phyloP scores from a whole-genome alignment of 129 eudicot genomes.

The Flaveria robusta region DNA sequence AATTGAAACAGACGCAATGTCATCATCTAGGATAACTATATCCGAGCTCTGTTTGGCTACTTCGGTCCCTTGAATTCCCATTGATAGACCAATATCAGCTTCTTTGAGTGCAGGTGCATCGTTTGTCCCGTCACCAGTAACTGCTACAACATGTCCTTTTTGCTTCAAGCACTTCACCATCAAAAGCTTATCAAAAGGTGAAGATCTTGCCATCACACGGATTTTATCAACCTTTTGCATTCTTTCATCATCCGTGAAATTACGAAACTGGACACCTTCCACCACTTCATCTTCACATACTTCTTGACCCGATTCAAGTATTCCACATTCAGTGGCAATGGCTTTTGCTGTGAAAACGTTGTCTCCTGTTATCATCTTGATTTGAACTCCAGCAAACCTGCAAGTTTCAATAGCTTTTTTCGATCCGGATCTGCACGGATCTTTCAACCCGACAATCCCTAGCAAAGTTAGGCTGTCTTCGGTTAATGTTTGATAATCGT shows the following conservation, averaged over 20 bases:
- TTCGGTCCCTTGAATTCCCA: slow-evolving; percentile 95
- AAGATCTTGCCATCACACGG: slow-evolving; percentile 87
- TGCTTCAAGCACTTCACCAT: slow-evolving; percentile 82
- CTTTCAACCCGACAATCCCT: slow-evolving; percentile 80
- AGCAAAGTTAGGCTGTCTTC: slow-evolving; percentile 60
- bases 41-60: slow-evolving; percentile 91
- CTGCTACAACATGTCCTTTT: slow-evolving; percentile 86
- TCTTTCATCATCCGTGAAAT: slow-evolving; percentile 62
- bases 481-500: slow-evolving; percentile 26
- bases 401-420: slow-evolving; percentile 69
- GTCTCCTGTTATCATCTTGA: slow-evolving; percentile 93
- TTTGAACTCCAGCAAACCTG: slow-evolving; percentile 66
- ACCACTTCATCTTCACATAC: slow-evolving; percentile 56
- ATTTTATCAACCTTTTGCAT: slow-evolving; percentile 52
- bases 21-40: slow-evolving; percentile 78
- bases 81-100: slow-evolving; percentile 88
- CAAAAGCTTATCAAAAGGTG: slow-evolving; percentile 82
- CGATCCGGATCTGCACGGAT: slow-evolving; percentile 80
- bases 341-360: slow-evolving; percentile 92
- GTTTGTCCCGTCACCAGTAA: slow-evolving; percentile 91
- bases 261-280: slow-evolving; percentile 71
- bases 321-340: slow-evolving; percentile 88
- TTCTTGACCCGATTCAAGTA: slow-evolving; percentile 49
- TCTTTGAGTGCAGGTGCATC: slow-evolving; percentile 90
- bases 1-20: slow-evolving; percentile 67